Evolutionary conservation across 768 basidiomycete species (phyloP).

Genomic region (Coprinopsis marcescibilis): DNA sequence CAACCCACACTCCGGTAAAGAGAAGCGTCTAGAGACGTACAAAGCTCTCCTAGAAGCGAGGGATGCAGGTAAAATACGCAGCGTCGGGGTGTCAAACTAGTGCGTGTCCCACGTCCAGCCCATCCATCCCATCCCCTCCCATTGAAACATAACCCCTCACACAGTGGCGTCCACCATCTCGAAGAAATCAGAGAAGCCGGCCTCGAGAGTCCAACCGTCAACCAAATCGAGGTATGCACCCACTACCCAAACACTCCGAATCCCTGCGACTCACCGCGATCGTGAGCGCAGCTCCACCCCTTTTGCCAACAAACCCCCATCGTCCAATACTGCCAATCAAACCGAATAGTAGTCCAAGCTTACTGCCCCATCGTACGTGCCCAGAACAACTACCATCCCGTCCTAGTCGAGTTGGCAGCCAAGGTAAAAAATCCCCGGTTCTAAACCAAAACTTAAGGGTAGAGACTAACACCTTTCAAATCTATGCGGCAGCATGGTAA

Average conservation of each 20-base stretch:
- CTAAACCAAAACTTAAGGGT: not conserved
- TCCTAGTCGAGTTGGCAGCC: conserved; percentile 46
- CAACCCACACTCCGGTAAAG: conserved; percentile 58
- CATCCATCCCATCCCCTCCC: not conserved
- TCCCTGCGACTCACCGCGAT: not conserved
- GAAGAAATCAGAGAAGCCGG: conserved; percentile 67
- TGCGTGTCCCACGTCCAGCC: conserved; percentile 25
- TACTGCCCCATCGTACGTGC: conserved; percentile 74
- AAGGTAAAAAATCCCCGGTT: conserved; percentile 39
- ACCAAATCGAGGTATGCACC: conserved; percentile 67
- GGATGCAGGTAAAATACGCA: conserved; percentile 57
- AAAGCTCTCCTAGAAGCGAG: conserved; percentile 62
- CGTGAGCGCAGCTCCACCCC: conserved; percentile 56
- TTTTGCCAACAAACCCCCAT: conserved; percentile 78
- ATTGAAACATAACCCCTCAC: not conserved
- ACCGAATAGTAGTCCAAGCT: conserved; percentile 62
- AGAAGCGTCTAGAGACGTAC: conserved; percentile 65
- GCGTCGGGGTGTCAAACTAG: conserved; percentile 85
- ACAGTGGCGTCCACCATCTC: conserved; percentile 64
- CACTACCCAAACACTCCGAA: not conserved
- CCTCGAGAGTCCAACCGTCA: conserved; percentile 62
- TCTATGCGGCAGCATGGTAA: conserved; percentile 33
- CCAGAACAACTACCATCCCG: conserved; percentile 46
- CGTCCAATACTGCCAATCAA: conserved; percentile 61
- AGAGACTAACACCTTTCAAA: too few species aligned